A percentile compares a stretch with the other conserved stretches of the same genome.
These are phyloP conservation scores for Russula virescens DNA, from an alignment of 768 basidiomycete species.

Conservation along the genomic window DNA sequence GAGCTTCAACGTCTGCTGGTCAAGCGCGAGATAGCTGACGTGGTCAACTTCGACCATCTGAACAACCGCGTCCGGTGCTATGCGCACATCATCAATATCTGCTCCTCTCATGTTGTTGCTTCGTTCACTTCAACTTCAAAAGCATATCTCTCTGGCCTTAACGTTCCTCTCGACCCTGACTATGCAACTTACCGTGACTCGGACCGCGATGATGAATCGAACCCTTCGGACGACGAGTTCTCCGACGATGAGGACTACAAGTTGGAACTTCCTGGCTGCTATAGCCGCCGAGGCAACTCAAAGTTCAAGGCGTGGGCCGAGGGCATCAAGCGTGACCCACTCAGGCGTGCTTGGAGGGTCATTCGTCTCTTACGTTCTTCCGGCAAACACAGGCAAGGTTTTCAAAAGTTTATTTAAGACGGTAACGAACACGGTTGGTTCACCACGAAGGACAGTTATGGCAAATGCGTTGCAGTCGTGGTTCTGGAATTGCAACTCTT, in stretches of 20 bases:
- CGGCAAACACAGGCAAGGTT: background rate
- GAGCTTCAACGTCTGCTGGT: background rate
- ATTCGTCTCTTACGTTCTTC: background rate
- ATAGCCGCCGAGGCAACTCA: background rate
- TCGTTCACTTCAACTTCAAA: background rate
- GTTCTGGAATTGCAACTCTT: background rate
- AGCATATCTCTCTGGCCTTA: background rate
- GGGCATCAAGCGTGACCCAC: background rate
- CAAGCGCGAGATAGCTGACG: background rate
- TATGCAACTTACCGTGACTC: background rate
- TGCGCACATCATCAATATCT: background rate
- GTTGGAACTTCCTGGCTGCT: background rate
- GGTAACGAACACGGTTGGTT: background rate
- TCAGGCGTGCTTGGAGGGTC: background rate
- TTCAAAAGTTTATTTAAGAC: background rate
- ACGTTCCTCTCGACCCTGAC: background rate
- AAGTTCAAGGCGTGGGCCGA: background rate
- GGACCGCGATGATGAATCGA: background rate
- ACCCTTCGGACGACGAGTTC: too few relatives aligned
- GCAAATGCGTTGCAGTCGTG: background rate
- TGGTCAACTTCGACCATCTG: background rate
- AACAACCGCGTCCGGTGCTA: background rate
- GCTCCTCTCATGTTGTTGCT: background rate
- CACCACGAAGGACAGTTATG: background rate
- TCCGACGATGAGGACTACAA: background rate